A percentile compares a stretch with the other conserved stretches of the same genome.
Evolutionary conservation across 208 protist species (phyloP).

Genomic region (Trypanosoma mega): DNA sequence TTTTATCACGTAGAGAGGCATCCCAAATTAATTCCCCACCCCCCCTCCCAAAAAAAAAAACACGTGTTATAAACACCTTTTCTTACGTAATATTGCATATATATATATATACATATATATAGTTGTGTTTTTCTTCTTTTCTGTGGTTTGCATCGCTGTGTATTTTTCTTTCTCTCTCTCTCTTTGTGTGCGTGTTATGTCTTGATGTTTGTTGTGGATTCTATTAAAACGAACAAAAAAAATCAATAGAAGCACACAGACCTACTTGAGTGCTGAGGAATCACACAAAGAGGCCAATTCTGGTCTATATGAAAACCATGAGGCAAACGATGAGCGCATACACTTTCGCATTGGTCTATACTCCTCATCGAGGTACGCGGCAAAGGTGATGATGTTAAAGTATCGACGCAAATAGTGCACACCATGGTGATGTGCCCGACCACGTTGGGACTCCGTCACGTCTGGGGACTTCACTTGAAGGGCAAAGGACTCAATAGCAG

Average conservation of each 20-base stretch:
- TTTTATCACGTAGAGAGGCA: too few species aligned
- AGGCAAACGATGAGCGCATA: constrained; percentile 55
- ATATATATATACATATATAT: too few species aligned
- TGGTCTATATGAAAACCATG: constrained; percentile 63
- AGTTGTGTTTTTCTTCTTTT: constrained; percentile 11
- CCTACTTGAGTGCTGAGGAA: constrained; percentile 58
- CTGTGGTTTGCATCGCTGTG: not conserved
- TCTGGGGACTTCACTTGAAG: constrained; percentile 68
- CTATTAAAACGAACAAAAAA: not conserved
- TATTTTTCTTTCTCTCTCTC: constrained; percentile 6
- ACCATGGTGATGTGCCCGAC: constrained; percentile 79
- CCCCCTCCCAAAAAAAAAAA: too few species aligned
- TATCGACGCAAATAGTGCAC: constrained; percentile 87
- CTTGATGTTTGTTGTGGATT: not conserved
- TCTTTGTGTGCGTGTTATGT: constrained; percentile 9
- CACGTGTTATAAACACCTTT: not conserved
- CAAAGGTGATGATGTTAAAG: constrained; percentile 88
- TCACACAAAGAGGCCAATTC: constrained; percentile 66
- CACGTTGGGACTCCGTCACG: constrained; percentile 62
- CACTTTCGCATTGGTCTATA: constrained; percentile 61
- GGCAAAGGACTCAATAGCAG: constrained; percentile 78
- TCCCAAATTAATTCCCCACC: too few species aligned
- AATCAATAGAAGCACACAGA: not conserved
- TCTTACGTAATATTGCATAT: too few species aligned
- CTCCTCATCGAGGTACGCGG: constrained; percentile 82